Base-by-base conservation (phyloP, 441 rosid species). In the Populus hybrid region DNA sequence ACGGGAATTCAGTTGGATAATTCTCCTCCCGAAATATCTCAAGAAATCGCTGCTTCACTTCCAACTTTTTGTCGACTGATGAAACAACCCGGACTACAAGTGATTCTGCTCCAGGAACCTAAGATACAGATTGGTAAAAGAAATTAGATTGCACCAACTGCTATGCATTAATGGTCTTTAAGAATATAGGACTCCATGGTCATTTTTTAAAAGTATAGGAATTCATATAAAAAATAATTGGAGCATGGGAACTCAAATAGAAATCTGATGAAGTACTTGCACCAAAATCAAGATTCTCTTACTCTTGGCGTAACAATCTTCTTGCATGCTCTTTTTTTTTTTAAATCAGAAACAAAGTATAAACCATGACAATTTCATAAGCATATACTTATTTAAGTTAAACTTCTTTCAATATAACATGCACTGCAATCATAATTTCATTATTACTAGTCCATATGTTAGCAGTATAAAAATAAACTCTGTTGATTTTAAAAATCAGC, bases 41-140 rank as follows among this genome's bases (percentile, higher is more conserved):
- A 80, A 95, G 95, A 85, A 97, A 93, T 69, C 94, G 91, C 67
- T 86, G 87, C 90, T 97, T 97, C 83, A 97, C 99, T 86, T 97
- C 98, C 87, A 97, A 86, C 86, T 93, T 95, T 82, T 97, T 97
- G 89, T 97, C 98, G 81, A 93, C 99, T 10, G 99, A 97, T 80
- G 99, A 97, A 85, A 97, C 99, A 82, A 97, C 99, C 84, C 99
- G 89, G 63, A 97, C 71, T 74, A 93, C 99, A 81, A 95, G 98
- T 74, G 97, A 80, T 84, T 97, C 99, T 26, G 99, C 99, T 73
- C 98, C 97, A 83, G 89, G 92, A 86, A 95, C 88, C 99, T 97
- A 40, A 84, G 81, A 77, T 71, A 70, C 50, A 67, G 78, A 81
- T 77, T 66, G 73, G 53, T 66, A 57, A 53, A 53, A 76, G 16